Conservation (phyloP, 2,329 filamentous ascomycete genomes). For the Cladophialophora exuberans region DNA sequence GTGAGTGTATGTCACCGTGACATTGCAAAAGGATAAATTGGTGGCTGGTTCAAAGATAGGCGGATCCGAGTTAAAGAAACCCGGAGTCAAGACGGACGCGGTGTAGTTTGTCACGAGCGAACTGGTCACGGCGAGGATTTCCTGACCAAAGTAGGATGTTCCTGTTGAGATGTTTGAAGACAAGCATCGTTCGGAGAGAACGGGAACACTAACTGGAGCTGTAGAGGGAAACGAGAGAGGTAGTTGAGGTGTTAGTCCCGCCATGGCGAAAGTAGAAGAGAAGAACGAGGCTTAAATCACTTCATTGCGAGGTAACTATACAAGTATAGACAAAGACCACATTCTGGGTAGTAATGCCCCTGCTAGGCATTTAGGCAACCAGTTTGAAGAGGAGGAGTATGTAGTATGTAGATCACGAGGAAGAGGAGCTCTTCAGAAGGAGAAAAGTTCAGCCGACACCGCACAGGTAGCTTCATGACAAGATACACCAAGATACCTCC, state of each 20-base stretch:
- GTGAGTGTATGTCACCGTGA: constrained; percentile 49
- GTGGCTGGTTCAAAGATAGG: background rate
- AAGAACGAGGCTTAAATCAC: too few relatives aligned
- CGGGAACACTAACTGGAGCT: background rate
- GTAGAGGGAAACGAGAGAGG: background rate
- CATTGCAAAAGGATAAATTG: constrained; percentile 44
- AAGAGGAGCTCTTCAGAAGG: too few relatives aligned
- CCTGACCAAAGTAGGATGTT: constrained; percentile 26
- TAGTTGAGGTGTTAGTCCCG: background rate
- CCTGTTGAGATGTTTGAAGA: constrained; percentile 18
- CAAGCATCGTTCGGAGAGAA: constrained; percentile 13
- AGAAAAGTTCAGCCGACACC: too few relatives aligned
- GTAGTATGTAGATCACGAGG: too few relatives aligned
- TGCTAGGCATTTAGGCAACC: too few relatives aligned
- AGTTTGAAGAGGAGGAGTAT: too few relatives aligned
- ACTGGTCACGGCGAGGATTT: constrained; percentile 30
- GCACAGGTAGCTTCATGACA: too few relatives aligned
- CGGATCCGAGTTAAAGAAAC: constrained; percentile 15
- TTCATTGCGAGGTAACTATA: too few relatives aligned
- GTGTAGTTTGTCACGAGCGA: constrained; percentile 27
- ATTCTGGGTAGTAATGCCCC: too few relatives aligned
- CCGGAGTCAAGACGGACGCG: background rate
- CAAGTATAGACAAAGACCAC: background rate
- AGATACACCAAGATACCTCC: too few relatives aligned
- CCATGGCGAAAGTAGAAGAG: too few relatives aligned